Evolutionary conservation across 2,329 filamentous ascomycete genomes (phyloP).

Genomic region (Alternaria incomplexa): DNA sequence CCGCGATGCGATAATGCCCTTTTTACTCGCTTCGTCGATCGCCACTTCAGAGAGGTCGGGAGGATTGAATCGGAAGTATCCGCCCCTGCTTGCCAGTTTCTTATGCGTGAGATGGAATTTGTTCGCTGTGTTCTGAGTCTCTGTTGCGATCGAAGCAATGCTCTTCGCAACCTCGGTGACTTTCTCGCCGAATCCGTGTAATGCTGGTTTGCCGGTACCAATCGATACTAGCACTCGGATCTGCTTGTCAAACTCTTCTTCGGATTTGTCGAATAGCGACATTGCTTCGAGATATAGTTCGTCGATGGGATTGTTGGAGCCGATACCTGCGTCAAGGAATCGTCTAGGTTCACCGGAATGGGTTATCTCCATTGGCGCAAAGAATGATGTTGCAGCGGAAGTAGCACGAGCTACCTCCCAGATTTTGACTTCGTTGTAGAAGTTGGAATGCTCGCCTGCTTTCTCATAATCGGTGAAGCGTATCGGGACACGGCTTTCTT

Average conservation of each 20-base stretch:
- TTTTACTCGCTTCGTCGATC: constrained; percentile 9
- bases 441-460: constrained; percentile 9
- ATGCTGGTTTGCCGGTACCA: constrained; percentile 8
- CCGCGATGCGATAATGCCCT: not conserved
- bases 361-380: constrained; percentile 38
- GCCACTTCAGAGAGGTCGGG: constrained; percentile 4
- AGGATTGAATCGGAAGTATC: constrained; percentile 10
- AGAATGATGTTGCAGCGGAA: constrained; percentile 25
- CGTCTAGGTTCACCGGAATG: constrained; percentile 32
- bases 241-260: not conserved
- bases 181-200: constrained; percentile 3
- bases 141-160: constrained; percentile 8
- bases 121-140: constrained; percentile 13
- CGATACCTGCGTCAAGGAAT: constrained; percentile 51
- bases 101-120: not conserved
- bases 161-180: constrained; percentile 6
- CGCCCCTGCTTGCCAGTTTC: not conserved
- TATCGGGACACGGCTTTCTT: not conserved
- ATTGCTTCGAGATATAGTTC: constrained; percentile 45
- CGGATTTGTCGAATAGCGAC: not conserved
- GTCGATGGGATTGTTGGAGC: constrained; percentile 54
- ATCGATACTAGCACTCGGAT: constrained; percentile 10
- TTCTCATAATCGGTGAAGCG: constrained; percentile 10
- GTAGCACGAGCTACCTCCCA: not conserved
- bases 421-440: constrained; percentile 33